Conservation (phyloP, 345 rosid species). For the Turnera subulata region DNA sequence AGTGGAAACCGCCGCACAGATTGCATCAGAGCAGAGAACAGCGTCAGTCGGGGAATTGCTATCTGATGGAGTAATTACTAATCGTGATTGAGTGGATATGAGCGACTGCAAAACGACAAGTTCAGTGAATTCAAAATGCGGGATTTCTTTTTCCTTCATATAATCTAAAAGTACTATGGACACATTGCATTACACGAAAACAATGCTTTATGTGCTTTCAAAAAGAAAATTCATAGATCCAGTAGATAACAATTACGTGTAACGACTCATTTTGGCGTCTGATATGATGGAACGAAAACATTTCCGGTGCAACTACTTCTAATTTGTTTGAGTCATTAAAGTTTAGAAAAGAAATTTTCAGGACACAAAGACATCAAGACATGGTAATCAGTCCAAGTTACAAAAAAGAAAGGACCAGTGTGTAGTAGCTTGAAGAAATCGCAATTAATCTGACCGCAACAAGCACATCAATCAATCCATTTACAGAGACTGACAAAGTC, state of each 20-base stretch:
- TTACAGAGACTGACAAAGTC: conserved; percentile 1
- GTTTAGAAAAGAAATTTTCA: neutral
- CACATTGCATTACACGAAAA: neutral
- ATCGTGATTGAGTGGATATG: conserved; percentile 80
- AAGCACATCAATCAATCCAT: neutral
- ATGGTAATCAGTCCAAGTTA: no score
- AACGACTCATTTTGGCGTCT: no score
- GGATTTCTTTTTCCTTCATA: neutral
- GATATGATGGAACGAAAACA: no score
- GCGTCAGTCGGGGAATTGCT: conserved; percentile 43
- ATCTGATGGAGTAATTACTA: conserved; percentile 75
- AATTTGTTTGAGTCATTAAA: neutral
- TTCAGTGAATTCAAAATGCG: conserved; percentile 10
- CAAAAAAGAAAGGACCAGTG: no score
- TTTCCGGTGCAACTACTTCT: neutral
- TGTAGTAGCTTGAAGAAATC: no score
- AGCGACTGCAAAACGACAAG: conserved; percentile 61
- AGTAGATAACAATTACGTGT: neutral
- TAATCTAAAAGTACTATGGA: neutral
- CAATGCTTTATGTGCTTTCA: neutral
- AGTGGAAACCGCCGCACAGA: conserved; percentile 73
- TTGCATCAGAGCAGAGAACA: conserved; percentile 78
- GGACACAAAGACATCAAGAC: neutral
- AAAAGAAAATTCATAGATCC: neutral
- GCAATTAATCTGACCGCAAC: neutral